These are phyloP conservation scores for Amborella trichopoda DNA, from an alignment of 164 flowering plant species.

Conservation along the genomic window DNA sequence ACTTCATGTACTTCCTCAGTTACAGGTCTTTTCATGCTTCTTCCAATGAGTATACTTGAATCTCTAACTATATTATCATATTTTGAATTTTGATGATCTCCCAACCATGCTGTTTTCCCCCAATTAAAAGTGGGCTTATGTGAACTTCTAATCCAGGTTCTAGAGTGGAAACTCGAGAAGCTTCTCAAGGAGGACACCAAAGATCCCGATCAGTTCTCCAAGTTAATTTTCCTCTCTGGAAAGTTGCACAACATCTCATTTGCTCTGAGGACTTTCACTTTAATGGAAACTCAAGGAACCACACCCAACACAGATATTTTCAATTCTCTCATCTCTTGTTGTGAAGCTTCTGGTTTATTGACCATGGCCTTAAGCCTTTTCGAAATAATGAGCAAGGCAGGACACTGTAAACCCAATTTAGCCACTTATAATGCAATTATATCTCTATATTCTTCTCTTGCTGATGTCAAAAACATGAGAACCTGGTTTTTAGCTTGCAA, in stretches of 20 bases:
- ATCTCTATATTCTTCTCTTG: slow-evolving; percentile 22
- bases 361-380: slow-evolving; percentile 35
- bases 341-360: slow-evolving; percentile 23
- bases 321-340: slow-evolving; percentile 32
- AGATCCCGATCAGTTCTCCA: slow-evolving; percentile 16
- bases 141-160: slow-evolving; percentile 20
- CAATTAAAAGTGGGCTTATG: neutral
- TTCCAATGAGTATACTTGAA: neutral
- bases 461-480: slow-evolving; percentile 24
- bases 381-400: slow-evolving; percentile 40
- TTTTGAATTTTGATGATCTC: neutral
- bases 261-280: slow-evolving; percentile 25
- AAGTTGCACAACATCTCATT: slow-evolving; percentile 21
- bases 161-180: slow-evolving; percentile 54
- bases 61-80: neutral
- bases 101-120: neutral
- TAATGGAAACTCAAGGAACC: slow-evolving; percentile 33
- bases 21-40: neutral
- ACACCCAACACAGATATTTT: slow-evolving; percentile 26
- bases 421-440: slow-evolving; percentile 35
- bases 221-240: slow-evolving; percentile 30
- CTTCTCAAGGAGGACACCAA: slow-evolving; percentile 21
- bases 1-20: neutral
- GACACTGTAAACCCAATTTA: slow-evolving; percentile 25
- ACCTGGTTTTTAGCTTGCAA: slow-evolving; percentile 28